These are phyloP conservation scores for Ilyonectria mors-panacis DNA, from an alignment of 2,329 filamentous ascomycete species.

Conservation along the genomic window DNA sequence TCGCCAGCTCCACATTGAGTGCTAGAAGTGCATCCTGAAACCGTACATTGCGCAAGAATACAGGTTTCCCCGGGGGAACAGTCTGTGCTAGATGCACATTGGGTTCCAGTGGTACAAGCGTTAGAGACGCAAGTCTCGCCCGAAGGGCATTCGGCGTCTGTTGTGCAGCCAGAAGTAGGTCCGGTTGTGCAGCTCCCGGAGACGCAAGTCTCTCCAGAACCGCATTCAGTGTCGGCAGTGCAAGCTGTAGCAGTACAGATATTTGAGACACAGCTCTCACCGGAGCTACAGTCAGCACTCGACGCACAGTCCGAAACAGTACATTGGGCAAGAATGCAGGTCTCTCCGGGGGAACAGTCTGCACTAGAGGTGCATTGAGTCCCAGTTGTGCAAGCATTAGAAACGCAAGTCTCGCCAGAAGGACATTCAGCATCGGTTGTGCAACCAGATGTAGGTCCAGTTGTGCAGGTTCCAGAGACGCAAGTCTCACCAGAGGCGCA, in stretches of 20 bases:
- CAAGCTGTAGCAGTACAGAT: background rate
- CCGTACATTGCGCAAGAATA: background rate
- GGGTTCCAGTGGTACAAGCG: background rate
- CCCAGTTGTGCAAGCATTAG: background rate
- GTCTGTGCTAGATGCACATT: background rate
- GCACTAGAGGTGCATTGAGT: background rate
- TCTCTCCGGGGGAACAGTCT: conserved; percentile 6
- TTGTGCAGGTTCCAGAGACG: background rate
- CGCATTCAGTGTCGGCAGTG: background rate
- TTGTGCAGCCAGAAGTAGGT: background rate
- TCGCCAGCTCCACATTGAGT: background rate
- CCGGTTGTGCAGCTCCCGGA: background rate
- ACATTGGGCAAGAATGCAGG: background rate
- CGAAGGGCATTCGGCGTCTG: background rate
- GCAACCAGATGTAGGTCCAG: background rate
- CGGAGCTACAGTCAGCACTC: background rate
- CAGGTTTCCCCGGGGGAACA: background rate
- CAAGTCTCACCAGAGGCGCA: conserved; percentile 11
- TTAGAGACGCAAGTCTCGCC: background rate
- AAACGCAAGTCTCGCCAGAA: background rate
- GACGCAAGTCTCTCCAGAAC: background rate
- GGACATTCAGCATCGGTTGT: background rate
- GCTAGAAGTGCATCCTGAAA: background rate
- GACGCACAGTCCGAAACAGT: background rate
- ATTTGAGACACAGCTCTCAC: background rate